phyloP scores from a whole-genome alignment of 139 green algal species.

The Closterium sp. region DNA sequence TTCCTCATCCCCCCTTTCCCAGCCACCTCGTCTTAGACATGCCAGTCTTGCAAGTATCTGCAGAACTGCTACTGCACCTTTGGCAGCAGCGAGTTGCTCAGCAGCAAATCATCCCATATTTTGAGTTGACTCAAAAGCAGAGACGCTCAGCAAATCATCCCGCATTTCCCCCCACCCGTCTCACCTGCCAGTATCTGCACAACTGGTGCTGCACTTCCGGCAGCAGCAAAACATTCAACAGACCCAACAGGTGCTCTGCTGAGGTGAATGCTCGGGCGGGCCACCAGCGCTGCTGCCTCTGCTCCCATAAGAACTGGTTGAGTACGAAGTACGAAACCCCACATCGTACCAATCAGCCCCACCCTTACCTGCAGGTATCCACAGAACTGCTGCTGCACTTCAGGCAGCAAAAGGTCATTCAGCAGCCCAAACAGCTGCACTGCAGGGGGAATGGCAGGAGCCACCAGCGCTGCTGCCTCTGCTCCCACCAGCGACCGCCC shows the following conservation, averaged over 20 bases:
- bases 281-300: neutral
- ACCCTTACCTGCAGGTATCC: conserved; percentile 35
- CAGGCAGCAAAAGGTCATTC: conserved; percentile 30
- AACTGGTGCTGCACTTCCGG: conserved; percentile 20
- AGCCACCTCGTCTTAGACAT: no score
- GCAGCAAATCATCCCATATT: no score
- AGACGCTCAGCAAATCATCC: no score
- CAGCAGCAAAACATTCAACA: conserved; percentile 36
- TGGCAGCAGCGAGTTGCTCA: conserved; percentile 23
- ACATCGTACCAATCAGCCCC: no score
- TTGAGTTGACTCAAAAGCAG: no score
- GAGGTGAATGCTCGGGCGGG: conserved; percentile 31
- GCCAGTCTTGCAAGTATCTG: conserved; percentile 33
- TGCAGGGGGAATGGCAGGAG: conserved; percentile 29
- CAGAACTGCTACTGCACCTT: conserved; percentile 17
- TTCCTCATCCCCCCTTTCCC: no score
- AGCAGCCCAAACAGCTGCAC: conserved; percentile 42
- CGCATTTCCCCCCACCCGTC: no score
- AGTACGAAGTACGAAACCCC: no score
- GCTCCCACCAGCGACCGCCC: neutral
- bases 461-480: neutral
- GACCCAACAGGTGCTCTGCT: conserved; percentile 26
- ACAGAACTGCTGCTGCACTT: conserved; percentile 15
- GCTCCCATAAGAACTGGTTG: neutral
- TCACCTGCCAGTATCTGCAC: conserved; percentile 29